phyloP scores from a whole-genome alignment of 2,329 filamentous ascomycete species.

The Epicoccum sorghinum region DNA sequence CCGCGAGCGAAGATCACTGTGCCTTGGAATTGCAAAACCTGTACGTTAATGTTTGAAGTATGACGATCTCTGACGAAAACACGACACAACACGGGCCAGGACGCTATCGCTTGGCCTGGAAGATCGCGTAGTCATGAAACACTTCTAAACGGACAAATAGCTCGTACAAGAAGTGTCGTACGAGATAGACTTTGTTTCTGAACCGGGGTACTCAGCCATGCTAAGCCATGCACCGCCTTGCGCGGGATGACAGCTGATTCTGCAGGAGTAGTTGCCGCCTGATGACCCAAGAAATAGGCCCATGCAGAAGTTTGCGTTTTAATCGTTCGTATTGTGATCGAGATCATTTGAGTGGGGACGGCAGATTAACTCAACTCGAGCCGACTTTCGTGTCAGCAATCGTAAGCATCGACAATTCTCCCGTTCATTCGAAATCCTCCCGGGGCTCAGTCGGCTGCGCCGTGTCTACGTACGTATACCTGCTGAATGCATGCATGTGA shows the following conservation, averaged over 20 bases:
- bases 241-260: slow-evolving; percentile 8
- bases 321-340: slow-evolving; percentile 3
- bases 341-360: not conserved
- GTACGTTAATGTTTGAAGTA: slow-evolving; percentile 2
- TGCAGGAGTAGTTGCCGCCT: not conserved
- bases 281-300: slow-evolving; percentile 1
- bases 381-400: not conserved
- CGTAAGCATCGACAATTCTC: not conserved
- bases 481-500: not conserved
- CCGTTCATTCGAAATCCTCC: not conserved
- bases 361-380: slow-evolving; percentile 5
- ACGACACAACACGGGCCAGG: not conserved
- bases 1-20: slow-evolving; percentile 7
- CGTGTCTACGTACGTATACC: not conserved
- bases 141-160: not conserved
- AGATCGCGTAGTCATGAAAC: slow-evolving; percentile 3
- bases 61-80: not conserved
- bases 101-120: not conserved
- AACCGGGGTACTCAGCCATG: slow-evolving; percentile 4
- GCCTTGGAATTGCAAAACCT: slow-evolving; percentile 3
- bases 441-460: not conserved
- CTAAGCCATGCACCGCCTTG: slow-evolving; percentile 9
- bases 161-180: slow-evolving; percentile 4
- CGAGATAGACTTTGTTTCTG: slow-evolving; percentile 6
- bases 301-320: not conserved